These are phyloP conservation scores for Penicillium expansum DNA, from an alignment of 2,329 filamentous ascomycete species.

Conservation along the genomic window DNA sequence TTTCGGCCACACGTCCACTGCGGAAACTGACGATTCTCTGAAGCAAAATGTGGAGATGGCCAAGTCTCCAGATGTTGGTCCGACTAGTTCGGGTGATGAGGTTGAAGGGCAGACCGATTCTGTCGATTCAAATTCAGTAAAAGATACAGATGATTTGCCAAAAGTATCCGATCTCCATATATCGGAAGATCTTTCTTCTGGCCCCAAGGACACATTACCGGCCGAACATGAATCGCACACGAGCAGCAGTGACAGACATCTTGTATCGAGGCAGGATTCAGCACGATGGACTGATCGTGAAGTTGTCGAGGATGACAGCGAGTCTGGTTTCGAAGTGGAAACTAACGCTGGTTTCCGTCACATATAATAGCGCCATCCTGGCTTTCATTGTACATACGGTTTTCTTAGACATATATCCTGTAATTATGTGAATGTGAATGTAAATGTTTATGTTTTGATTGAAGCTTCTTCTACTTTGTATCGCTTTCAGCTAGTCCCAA, in stretches of 20 bases:
- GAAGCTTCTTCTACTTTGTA: background rate
- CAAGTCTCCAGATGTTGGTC: slow-evolving; percentile 55
- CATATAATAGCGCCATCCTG: background rate
- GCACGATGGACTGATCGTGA: slow-evolving; percentile 66
- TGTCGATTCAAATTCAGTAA: slow-evolving; percentile 13
- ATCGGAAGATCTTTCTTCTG: background rate
- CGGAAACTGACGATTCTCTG: slow-evolving; percentile 64
- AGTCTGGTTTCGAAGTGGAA: slow-evolving; percentile 32
- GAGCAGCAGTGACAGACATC: slow-evolving; percentile 9
- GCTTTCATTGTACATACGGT: slow-evolving; percentile 12
- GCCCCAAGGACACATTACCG: background rate
- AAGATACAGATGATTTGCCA: background rate
- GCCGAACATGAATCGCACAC: slow-evolving; percentile 12
- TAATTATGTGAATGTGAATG: background rate
- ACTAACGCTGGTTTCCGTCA: slow-evolving; percentile 17
- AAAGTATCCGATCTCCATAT: background rate
- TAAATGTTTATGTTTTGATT: background rate
- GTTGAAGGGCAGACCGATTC: slow-evolving; percentile 46
- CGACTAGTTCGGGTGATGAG: slow-evolving; percentile 64
- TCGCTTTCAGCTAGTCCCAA: background rate
- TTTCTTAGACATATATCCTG: slow-evolving; percentile 15
- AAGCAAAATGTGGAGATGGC: slow-evolving; percentile 69
- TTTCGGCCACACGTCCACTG: slow-evolving; percentile 72
- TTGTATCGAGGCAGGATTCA: slow-evolving; percentile 48
- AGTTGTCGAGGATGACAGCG: slow-evolving; percentile 52